phyloP scores from a whole-genome alignment of 148 eudicot genomes.

The Cornus controversa region DNA sequence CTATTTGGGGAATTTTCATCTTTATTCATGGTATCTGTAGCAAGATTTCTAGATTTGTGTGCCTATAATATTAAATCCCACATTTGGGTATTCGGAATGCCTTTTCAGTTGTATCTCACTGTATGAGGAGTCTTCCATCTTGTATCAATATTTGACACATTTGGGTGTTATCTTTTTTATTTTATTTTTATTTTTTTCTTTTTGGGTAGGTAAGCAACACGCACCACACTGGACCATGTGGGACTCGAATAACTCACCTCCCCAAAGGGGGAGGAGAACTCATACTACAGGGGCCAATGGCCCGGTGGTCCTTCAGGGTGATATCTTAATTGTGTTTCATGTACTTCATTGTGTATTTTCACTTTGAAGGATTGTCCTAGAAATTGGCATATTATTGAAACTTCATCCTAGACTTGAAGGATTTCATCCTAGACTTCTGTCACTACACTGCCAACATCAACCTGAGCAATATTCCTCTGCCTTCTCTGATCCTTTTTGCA shows the following conservation, averaged over 20 bases:
- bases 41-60: not conserved
- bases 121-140: not conserved
- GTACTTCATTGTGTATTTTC: not conserved
- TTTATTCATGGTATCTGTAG: not conserved
- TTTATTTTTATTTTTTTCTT: too few relatives aligned
- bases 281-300: too few relatives aligned
- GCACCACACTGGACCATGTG: too few relatives aligned
- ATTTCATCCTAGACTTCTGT: not conserved
- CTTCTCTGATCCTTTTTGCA: constrained; percentile 7
- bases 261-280: too few relatives aligned
- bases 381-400: not conserved
- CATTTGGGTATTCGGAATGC: not conserved
- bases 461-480: not conserved
- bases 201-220: too few relatives aligned
- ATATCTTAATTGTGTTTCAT: not conserved
- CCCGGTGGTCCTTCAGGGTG: too few relatives aligned
- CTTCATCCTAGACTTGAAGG: not conserved
- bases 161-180: not conserved
- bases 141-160: not conserved
- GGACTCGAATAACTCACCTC: too few relatives aligned
- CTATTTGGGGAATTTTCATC: not conserved
- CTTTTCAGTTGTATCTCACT: not conserved
- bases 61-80: not conserved
- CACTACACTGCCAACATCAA: not conserved
- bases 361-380: not conserved